Percentiles rank a stretch among this genome's conserved stretches.
Conservation (phyloP, 73 alveolate species). For the Blepharisma japonicum region DNA sequence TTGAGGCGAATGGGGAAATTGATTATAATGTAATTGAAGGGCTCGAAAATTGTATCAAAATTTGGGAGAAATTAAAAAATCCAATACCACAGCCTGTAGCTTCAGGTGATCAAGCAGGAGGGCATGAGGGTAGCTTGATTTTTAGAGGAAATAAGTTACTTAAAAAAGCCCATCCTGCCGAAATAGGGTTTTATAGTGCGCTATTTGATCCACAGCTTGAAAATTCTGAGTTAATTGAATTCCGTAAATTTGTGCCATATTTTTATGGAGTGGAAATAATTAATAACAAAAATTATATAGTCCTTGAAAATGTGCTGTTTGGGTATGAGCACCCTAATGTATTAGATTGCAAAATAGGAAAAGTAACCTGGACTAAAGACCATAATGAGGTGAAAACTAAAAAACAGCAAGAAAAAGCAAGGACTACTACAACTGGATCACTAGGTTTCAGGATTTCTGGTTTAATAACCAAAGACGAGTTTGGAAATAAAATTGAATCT, state of each 20-base stretch:
- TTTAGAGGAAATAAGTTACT: slow-evolving; percentile 3
- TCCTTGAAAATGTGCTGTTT: slow-evolving; percentile 25
- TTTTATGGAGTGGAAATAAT: not conserved
- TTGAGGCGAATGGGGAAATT: slow-evolving; percentile 1
- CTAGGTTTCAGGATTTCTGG: slow-evolving; percentile 36
- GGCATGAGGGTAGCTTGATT: slow-evolving; percentile 18
- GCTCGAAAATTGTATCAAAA: not conserved
- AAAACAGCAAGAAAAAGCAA: not conserved
- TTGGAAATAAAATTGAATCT: not conserved
- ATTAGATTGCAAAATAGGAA: slow-evolving; percentile 28
- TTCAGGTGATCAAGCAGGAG: slow-evolving; percentile 18
- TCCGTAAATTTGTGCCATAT: slow-evolving; percentile 14
- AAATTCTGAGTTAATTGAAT: not conserved
- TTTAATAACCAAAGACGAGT: not conserved
- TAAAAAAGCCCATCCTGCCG: slow-evolving; percentile 23
- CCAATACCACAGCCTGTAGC: not conserved
- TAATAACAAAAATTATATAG: not conserved
- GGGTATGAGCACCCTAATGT: slow-evolving; percentile 25
- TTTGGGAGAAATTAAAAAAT: not conserved
- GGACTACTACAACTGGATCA: slow-evolving; percentile 20
- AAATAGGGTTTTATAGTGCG: not conserved
- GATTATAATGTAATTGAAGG: slow-evolving; percentile 17
- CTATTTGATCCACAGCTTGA: not conserved
- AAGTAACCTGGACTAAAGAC: slow-evolving; percentile 22
- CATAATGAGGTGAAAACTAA: slow-evolving; percentile 13